These are phyloP conservation scores for Fraxinus dipetala DNA, from an alignment of 305 asterid species.

Conservation along the genomic window DNA sequence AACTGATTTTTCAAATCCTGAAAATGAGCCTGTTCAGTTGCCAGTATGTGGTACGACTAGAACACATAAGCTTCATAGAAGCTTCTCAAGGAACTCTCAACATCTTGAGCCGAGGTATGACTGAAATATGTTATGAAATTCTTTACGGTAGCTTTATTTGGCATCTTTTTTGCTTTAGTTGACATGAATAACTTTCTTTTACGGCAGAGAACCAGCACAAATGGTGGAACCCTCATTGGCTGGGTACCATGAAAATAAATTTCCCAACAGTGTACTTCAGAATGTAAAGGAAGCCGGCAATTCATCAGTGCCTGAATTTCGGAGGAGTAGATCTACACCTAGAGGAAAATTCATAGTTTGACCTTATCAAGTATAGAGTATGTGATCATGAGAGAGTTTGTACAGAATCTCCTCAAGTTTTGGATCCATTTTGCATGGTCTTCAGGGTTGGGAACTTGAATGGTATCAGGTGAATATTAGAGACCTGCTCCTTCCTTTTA, in stretches of 20 bases:
- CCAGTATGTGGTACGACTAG: conserved; percentile 19
- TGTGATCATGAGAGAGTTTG: not conserved
- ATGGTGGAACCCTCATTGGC: not conserved
- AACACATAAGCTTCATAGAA: conserved; percentile 32
- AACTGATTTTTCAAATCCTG: conserved; percentile 32
- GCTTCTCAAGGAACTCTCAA: conserved; percentile 37
- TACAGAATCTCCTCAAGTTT: conserved; percentile 6
- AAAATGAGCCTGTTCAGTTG: conserved; percentile 33
- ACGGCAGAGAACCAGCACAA: conserved; percentile 7
- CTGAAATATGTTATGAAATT: not conserved
- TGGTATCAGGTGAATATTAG: not conserved
- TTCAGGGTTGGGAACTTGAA: not conserved
- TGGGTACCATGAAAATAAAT: conserved; percentile 20
- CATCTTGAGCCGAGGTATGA: conserved; percentile 44
- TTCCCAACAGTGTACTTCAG: conserved; percentile 21
- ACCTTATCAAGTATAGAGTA: conserved; percentile 23
- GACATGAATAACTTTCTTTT: conserved; percentile 6
- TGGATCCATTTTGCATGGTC: conserved; percentile 14
- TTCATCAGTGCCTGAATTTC: conserved; percentile 26
- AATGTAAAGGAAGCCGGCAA: conserved; percentile 28
- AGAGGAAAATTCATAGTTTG: conserved; percentile 39
- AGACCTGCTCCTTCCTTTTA: conserved; percentile 4
- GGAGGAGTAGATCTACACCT: conserved; percentile 48
- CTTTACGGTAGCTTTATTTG: not conserved
- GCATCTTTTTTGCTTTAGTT: conserved; percentile 1